Base-by-base conservation (phyloP, 805 yeast species). In the Kazachstania taianensis region DNA sequence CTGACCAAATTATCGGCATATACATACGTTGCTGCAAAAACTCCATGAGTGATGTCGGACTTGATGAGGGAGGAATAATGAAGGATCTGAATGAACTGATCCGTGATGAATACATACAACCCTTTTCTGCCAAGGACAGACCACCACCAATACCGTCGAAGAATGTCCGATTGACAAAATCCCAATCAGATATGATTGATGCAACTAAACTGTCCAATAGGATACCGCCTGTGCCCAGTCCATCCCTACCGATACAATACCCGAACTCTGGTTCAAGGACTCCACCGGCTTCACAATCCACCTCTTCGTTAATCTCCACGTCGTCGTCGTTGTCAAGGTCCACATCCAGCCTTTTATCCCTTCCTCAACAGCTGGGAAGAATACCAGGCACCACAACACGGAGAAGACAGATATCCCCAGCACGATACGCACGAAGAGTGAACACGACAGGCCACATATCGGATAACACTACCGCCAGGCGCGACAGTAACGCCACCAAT, bases 21-120 rank as follows among this genome's bases (percentile, higher is more conserved):
- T 87, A 75, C 53, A 81, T 92, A 24, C 64, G 97, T 28, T 82
- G 81, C 32, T 82, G 94, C 5, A 69, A 70, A 8, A 69, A 70
- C 29, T 79, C 89, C 1, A 65, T 82, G 49, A 76, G 81, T n/a
- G 73, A 71, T 32, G 42, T 62, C 23, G 72, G 72, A 19, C 73
- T 49, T 10, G 44, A 34, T 13, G 47, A 43, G 25, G 37, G 42
- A 2, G 44, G 48, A 12, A 48, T 53, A 16, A 42, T 52, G 52
- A 40, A 54, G n/a, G 51, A 52, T 34, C 38, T 62, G 34, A 63
- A 57, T 29, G 41, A 39, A 5, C 42, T 47, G 28, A 53, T 52
- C 10, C 10, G 23, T 20, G 10, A 37, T 19, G 41, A 40, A 23
- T 40, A 38, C 25, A 25, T 44, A 7, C 31, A 33, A 35, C 36